A percentile compares a stretch with the other conserved stretches of the same genome.
Conservation (phyloP, 805 yeast species). For the Starmerella sp. region DNA sequence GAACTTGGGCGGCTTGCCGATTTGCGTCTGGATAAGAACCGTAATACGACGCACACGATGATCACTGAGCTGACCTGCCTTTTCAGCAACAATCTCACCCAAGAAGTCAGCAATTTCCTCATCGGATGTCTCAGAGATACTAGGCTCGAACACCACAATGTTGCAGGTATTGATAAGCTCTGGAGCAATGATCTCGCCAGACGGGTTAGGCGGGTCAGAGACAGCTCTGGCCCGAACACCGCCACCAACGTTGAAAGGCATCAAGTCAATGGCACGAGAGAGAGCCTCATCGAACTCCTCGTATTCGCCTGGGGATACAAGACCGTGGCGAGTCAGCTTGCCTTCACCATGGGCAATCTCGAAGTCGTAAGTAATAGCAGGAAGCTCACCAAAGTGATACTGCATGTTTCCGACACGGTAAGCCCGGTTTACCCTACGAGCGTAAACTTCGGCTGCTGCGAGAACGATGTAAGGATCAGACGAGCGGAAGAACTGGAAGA, state of each 20-base stretch:
- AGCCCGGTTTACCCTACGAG: constrained; percentile 94
- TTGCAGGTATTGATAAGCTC: constrained; percentile 67
- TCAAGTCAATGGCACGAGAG: constrained; percentile 57
- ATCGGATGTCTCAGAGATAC: constrained; percentile 47
- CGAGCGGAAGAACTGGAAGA: constrained; percentile 79
- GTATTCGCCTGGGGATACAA: constrained; percentile 38
- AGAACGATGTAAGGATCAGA: constrained; percentile 78
- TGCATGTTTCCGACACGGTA: constrained; percentile 71
- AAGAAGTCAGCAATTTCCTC: constrained; percentile 54
- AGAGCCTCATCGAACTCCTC: constrained; percentile 85
- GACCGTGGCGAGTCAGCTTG: constrained; percentile 41
- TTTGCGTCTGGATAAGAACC: constrained; percentile 70
- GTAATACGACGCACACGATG: constrained; percentile 86
- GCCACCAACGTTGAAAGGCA: constrained; percentile 39
- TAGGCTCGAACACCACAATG: constrained; percentile 43
- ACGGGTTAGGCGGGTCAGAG: constrained; percentile 24
- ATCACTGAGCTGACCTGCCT: constrained; percentile 54
- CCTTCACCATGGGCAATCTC: constrained; percentile 22
- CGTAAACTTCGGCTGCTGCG: constrained; percentile 95
- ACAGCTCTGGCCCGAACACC: constrained; percentile 34
- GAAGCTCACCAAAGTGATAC: constrained; percentile 40
- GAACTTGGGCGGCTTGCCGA: constrained; percentile 87
- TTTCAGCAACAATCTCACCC: constrained; percentile 52
- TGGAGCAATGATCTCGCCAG: constrained; percentile 17
- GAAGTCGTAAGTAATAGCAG: constrained; percentile 69